Base-by-base conservation (phyloP, 768 basidiomycete species). In the Wakefieldia striispora region DNA sequence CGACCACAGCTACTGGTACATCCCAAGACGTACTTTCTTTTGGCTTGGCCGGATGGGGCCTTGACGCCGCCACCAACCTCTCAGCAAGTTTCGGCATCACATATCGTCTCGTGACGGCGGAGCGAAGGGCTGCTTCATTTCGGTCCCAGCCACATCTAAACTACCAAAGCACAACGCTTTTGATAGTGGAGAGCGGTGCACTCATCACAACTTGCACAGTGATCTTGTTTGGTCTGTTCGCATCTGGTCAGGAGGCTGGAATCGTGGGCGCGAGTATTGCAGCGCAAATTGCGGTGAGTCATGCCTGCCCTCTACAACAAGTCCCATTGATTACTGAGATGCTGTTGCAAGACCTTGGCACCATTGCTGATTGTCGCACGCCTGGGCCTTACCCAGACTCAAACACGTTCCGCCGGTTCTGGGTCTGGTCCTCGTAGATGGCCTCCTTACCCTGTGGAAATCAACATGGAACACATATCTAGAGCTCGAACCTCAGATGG, bases 121-220 rank as follows among this genome's bases (percentile, higher is more conserved):
- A 45, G 3, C 47, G 45, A 14, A 35, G 12, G 17, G 41, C 44
- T 17, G 40, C 51, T 6, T 1, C 36, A 19, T 31, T 62, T 14
- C 49, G 47, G 6, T 11, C 24, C 7, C 53, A 50, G 17, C 45
- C 45, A 35, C 47, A 26, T 3, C 10, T 47, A 7, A 49, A 50
- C 33, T 61, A 61, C 26, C 51, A 29, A 40, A 31, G 48, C 29
- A 51, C n/a, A n/a, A 46, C 49, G 7, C 42, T 61, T 17, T 43
- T 61, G 16, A 29, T 62, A 24, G 40, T 61, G 17, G 60, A 61
- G 36, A 59, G 53, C 6, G 60, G 60, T 5, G 57, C 50, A 1
- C 49, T 62, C 19, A 61, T 61, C 47, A 61, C 60, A 5, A 45
- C 40, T 10, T 55, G 55, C 27, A 55, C 60, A 14, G 17, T 47